These are phyloP conservation scores for Dothidotthia symphoricarpi DNA, from an alignment of 2,329 filamentous ascomycete species.

Conservation along the genomic window DNA sequence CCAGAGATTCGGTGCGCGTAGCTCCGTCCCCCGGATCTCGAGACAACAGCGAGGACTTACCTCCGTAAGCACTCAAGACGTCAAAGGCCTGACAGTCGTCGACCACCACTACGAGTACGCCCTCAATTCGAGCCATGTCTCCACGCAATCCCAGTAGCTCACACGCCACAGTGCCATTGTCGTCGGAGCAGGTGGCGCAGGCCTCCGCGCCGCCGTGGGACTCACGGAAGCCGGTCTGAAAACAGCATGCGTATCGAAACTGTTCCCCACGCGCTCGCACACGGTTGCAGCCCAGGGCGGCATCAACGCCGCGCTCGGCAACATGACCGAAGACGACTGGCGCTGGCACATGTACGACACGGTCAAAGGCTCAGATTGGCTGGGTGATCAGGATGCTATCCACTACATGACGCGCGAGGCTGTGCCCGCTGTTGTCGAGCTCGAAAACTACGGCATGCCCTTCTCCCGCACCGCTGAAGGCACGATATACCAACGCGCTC, in stretches of 20 bases:
- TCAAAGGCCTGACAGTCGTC: conserved; percentile 27
- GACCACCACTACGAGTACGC: conserved; percentile 40
- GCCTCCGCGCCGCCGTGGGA: conserved; percentile 62
- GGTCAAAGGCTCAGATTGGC: conserved; percentile 59
- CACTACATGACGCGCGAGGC: conserved; percentile 61
- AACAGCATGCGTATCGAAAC: conserved; percentile 63
- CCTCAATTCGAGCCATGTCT: neutral
- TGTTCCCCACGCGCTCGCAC: conserved; percentile 63
- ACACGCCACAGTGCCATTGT: conserved; percentile 41
- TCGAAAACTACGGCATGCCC: conserved; percentile 57
- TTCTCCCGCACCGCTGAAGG: conserved; percentile 51
- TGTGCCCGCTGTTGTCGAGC: conserved; percentile 54
- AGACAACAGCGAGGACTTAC: conserved; percentile 14
- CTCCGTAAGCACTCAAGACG: conserved; percentile 16
- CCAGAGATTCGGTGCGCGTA: conserved; percentile 13
- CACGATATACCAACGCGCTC: conserved; percentile 50
- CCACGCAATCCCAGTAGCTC: neutral
- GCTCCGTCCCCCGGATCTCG: conserved; percentile 1
- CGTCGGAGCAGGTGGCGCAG: conserved; percentile 59
- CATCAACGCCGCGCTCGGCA: conserved; percentile 59
- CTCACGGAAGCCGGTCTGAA: conserved; percentile 64
- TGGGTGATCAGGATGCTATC: conserved; percentile 60
- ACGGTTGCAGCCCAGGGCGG: conserved; percentile 67
- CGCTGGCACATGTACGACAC: conserved; percentile 62
- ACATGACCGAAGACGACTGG: conserved; percentile 58